Evolutionary conservation across 1,284 basidiomycete genomes (phyloP).

Genomic region (Malassezia psittaci): DNA sequence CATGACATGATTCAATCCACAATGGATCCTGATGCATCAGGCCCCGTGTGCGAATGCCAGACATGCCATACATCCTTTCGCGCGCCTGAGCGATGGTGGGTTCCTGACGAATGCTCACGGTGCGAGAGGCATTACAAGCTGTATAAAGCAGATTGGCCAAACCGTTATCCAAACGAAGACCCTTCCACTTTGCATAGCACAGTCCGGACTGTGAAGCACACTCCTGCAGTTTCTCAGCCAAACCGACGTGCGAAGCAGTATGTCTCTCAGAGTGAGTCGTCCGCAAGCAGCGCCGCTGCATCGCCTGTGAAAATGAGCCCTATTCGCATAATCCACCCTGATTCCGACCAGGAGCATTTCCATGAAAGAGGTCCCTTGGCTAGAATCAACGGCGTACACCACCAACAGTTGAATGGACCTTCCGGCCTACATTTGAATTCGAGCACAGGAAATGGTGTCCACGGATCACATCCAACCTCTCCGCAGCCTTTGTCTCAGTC

Average conservation of each 20-base stretch:
- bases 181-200: slow-evolving; percentile 10
- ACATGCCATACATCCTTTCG: slow-evolving; percentile 41
- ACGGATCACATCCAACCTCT: too few species aligned
- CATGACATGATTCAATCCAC: slow-evolving; percentile 10
- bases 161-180: slow-evolving; percentile 16
- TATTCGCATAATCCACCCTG: slow-evolving; percentile 8
- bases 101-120: slow-evolving; percentile 41
- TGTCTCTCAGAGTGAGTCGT: background rate
- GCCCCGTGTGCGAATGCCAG: slow-evolving; percentile 30
- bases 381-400: background rate
- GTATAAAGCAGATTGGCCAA: slow-evolving; percentile 45
- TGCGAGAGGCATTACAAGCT: slow-evolving; percentile 46
- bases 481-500: background rate
- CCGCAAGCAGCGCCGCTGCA: background rate
- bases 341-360: background rate
- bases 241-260: background rate
- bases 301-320: slow-evolving; percentile 23
- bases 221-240: background rate
- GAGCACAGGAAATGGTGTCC: too few species aligned
- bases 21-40: slow-evolving; percentile 25
- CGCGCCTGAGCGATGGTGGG: slow-evolving; percentile 45
- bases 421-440: background rate
- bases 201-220: slow-evolving; percentile 6
- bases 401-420: background rate
- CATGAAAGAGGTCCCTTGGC: background rate